Percentiles rank a stretch among this genome's conserved stretches.
These are phyloP conservation scores for Nakazawaea laoshanensis DNA, from an alignment of 805 yeast species.

Conservation along the genomic window DNA sequence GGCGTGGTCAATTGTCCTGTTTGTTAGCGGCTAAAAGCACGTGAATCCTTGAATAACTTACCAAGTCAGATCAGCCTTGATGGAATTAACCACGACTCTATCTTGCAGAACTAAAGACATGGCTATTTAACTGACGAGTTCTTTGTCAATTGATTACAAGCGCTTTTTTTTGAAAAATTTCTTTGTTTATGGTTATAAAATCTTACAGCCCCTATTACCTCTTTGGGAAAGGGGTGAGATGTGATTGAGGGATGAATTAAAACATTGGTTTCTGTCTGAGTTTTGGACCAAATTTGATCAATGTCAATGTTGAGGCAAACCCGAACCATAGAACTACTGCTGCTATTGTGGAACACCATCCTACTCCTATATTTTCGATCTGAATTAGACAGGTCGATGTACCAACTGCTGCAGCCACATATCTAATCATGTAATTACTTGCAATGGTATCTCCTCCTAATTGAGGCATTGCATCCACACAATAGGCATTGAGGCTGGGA, in stretches of 20 bases:
- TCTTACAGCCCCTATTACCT: no score
- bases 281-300: conserved; percentile 31
- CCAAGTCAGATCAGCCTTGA: no score
- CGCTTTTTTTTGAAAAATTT: no score
- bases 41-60: no score
- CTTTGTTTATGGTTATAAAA: no score
- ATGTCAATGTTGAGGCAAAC: conserved; percentile 20
- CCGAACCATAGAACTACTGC: conserved; percentile 35
- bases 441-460: conserved; percentile 49
- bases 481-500: conserved; percentile 47
- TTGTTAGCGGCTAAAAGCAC: not conserved
- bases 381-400: conserved; percentile 40
- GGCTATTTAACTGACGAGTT: no score
- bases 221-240: no score
- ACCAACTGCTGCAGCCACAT: conserved; percentile 41
- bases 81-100: no score
- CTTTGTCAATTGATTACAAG: no score
- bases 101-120: no score
- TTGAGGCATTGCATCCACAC: conserved; percentile 50
- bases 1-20: conserved; percentile 10
- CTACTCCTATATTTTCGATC: conserved; percentile 41
- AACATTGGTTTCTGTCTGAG: conserved; percentile 23
- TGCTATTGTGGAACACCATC: conserved; percentile 46
- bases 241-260: no score
- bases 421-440: conserved; percentile 42